A percentile compares a stretch with the other conserved stretches of the same genome.
These are phyloP conservation scores for Ambrosia hybrid DNA, from an alignment of 140 eudicot species.

Conservation along the genomic window DNA sequence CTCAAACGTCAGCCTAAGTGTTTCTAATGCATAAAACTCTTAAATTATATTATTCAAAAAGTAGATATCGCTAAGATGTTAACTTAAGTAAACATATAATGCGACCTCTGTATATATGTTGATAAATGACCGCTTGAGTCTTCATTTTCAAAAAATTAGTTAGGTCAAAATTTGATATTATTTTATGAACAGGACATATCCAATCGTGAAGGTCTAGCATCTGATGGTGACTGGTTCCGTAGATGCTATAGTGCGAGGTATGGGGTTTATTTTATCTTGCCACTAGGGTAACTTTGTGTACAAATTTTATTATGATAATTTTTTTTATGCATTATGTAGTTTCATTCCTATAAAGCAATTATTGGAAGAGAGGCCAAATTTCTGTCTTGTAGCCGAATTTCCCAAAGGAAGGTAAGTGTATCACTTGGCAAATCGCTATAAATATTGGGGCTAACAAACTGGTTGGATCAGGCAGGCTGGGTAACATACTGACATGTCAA, in stretches of 20 bases:
- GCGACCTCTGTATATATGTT: neutral
- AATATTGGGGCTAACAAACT: neutral
- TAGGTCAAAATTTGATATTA: neutral
- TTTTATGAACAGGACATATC: slow-evolving; percentile 61
- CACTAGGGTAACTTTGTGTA: slow-evolving; percentile 10
- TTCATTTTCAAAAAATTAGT: neutral
- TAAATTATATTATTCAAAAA: neutral
- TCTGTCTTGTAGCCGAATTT: slow-evolving; percentile 61
- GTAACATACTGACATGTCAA: too few species aligned
- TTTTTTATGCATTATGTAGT: slow-evolving; percentile 31
- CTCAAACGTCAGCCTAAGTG: neutral
- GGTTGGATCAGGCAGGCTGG: too few species aligned
- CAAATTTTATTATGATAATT: neutral
- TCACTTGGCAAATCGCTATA: neutral
- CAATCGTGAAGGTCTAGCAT: slow-evolving; percentile 67
- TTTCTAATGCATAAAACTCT: neutral
- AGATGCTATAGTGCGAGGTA: slow-evolving; percentile 54
- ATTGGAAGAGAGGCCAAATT: slow-evolving; percentile 58
- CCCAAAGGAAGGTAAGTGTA: slow-evolving; percentile 50
- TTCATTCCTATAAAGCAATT: slow-evolving; percentile 52
- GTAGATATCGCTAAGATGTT: neutral
- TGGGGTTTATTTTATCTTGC: slow-evolving; percentile 8
- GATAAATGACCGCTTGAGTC: slow-evolving; percentile 1
- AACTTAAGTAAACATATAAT: neutral
- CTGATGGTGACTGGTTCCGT: slow-evolving; percentile 66